Conservation (phyloP, 495 filamentous ascomycete species). For the Halenospora varia region DNA sequence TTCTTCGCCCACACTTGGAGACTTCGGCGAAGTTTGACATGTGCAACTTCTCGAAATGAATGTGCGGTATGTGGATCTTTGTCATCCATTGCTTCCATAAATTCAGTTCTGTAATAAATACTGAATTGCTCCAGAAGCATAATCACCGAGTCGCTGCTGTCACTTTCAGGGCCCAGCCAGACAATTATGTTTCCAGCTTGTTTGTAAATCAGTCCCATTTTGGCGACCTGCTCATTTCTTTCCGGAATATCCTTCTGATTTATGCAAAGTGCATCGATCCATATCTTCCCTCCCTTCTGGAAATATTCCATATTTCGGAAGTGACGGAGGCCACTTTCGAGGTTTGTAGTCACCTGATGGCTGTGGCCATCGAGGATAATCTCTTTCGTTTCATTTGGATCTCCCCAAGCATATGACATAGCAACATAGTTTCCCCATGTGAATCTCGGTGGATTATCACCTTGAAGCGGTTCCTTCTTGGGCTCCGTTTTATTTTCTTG, state of each 20-base stretch:
- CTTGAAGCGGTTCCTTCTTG: no score
- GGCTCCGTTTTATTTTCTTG: no score
- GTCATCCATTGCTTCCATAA: no score
- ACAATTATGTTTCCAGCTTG: constrained; percentile 42
- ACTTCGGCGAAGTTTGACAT: no score
- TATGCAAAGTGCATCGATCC: background rate
- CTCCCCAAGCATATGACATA: constrained; percentile 8
- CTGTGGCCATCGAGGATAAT: background rate
- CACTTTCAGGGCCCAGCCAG: constrained; percentile 24
- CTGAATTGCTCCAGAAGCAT: no score
- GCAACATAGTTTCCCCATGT: constrained; percentile 10
- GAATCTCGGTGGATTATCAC: no score
- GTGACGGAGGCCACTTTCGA: background rate
- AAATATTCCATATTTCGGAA: background rate
- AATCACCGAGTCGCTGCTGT: no score
- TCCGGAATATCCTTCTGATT: background rate
- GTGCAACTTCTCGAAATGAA: no score
- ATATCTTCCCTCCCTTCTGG: background rate
- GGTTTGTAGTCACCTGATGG: background rate
- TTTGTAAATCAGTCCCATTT: constrained; percentile 45
- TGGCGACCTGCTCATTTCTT: background rate
- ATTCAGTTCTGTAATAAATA: no score
- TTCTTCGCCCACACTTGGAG: no score
- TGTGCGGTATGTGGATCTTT: no score
- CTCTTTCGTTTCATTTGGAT: background rate